phyloP scores from a whole-genome alignment of 768 basidiomycete genomes.

The Thelephora aurantiotincta region DNA sequence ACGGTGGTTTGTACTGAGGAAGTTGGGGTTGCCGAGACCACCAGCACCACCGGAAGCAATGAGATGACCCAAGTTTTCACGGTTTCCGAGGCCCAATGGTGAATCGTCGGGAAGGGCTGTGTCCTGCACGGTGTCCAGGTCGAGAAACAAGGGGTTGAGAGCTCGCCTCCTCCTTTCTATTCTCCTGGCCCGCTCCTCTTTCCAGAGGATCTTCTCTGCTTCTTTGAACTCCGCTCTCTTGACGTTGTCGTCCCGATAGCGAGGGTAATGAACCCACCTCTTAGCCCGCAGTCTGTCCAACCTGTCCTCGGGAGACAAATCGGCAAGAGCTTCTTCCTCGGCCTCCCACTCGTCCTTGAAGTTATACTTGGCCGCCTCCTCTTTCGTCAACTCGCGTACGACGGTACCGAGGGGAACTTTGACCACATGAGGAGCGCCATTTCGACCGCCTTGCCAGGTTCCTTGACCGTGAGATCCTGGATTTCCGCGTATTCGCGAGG shows the following conservation, averaged over 20 bases:
- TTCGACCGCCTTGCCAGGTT: slow-evolving; percentile 75
- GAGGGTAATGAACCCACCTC: slow-evolving; percentile 76
- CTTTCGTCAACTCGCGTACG: slow-evolving; percentile 56
- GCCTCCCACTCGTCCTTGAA: slow-evolving; percentile 59
- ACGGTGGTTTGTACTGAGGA: slow-evolving; percentile 49
- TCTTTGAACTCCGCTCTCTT: slow-evolving; percentile 54
- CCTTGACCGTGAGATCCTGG: slow-evolving; percentile 68
- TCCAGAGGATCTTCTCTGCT: slow-evolving; percentile 46
- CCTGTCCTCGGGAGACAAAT: slow-evolving; percentile 31
- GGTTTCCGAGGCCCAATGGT: slow-evolving; percentile 45
- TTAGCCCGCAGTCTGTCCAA: slow-evolving; percentile 45
- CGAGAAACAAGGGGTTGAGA: slow-evolving; percentile 34
- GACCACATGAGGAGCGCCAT: slow-evolving; percentile 58
- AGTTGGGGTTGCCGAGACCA: slow-evolving; percentile 85
- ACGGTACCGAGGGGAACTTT: slow-evolving; percentile 85
- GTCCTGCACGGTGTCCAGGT: slow-evolving; percentile 43
- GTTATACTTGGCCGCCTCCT: slow-evolving; percentile 40
- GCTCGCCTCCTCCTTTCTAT: slow-evolving; percentile 28
- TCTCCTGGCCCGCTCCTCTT: slow-evolving; percentile 47
- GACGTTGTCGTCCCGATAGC: slow-evolving; percentile 44
- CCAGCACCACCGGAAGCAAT: slow-evolving; percentile 67
- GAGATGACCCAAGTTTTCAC: slow-evolving; percentile 43
- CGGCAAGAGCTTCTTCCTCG: slow-evolving; percentile 44
- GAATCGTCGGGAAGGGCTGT: slow-evolving; percentile 32
- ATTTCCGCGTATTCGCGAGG: slow-evolving; percentile 51